A percentile compares a stretch with the other conserved stretches of the same genome.
Evolutionary conservation across 345 rosid genomes (phyloP).

Genomic region (Eucalyptus tenuipes): DNA sequence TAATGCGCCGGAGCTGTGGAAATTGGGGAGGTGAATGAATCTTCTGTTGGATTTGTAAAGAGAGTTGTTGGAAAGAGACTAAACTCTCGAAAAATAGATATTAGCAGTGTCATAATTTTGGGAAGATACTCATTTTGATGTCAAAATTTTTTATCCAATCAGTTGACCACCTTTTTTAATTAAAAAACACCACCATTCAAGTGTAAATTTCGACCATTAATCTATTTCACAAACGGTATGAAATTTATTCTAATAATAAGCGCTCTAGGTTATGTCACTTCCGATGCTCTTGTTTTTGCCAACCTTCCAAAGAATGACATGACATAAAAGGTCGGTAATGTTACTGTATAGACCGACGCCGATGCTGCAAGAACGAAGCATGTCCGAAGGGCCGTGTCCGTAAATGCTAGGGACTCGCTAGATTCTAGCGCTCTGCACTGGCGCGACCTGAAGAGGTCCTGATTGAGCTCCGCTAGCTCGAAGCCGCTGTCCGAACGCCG

Average conservation of each 20-base stretch:
- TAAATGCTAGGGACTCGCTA: not conserved
- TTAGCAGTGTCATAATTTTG: accelerated
- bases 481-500: not conserved
- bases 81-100: no score
- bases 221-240: no score
- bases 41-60: not conserved
- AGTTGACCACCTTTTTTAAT: no score
- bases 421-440: not conserved
- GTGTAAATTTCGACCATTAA: not conserved
- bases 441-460: not conserved
- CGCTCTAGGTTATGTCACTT: no score
- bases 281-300: not conserved
- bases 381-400: not conserved
- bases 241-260: no score
- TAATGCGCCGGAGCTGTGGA: conserved; percentile 54
- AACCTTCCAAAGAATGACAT: not conserved
- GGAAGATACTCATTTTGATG: no score
- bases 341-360: no score
- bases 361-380: not conserved
- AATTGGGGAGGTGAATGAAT: not conserved
- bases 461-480: not conserved
- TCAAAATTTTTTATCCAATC: no score
- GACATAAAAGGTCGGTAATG: no score
- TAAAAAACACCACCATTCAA: no score
- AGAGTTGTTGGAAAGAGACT: conserved; percentile 40